These are phyloP conservation scores for Chamaecrista fasciculata DNA, from an alignment of 306 rosid species.

Conservation along the genomic window DNA sequence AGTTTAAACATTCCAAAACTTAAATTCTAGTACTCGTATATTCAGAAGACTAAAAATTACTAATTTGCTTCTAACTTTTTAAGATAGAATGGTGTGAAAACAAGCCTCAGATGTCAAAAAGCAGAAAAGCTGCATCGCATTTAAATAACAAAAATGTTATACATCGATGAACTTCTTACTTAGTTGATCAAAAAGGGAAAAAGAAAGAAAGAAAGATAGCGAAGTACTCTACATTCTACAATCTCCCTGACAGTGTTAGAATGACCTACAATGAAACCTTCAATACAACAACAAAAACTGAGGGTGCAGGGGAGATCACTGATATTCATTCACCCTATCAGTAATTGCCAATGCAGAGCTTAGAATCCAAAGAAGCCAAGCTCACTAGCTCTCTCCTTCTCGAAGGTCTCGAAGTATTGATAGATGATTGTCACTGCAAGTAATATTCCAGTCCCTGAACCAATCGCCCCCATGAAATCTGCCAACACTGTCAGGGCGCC, in stretches of 20 bases:
- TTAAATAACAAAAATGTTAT: constrained; percentile 26
- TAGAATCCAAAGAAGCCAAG: constrained; percentile 74
- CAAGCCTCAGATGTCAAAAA: too few species aligned
- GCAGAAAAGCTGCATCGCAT: not conserved
- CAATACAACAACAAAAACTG: constrained; percentile 45
- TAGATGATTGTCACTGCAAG: constrained; percentile 73
- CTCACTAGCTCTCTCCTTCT: constrained; percentile 66
- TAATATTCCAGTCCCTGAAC: constrained; percentile 64
- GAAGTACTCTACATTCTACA: constrained; percentile 38
- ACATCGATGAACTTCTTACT: constrained; percentile 17
- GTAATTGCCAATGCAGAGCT: not conserved
- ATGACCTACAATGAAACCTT: constrained; percentile 41
- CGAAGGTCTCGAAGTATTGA: constrained; percentile 61
- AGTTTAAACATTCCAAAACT: too few species aligned
- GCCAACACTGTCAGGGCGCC: constrained; percentile 77
- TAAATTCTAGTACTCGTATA: too few species aligned
- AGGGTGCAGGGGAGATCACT: constrained; percentile 20
- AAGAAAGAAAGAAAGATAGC: constrained; percentile 30
- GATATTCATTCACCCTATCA: constrained; percentile 29
- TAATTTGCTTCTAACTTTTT: too few species aligned
- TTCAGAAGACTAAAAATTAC: too few species aligned
- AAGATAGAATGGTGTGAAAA: too few species aligned
- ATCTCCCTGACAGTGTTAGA: constrained; percentile 40
- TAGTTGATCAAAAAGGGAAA: not conserved
- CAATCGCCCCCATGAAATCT: constrained; percentile 74